phyloP scores from a whole-genome alignment of 2,329 filamentous ascomycete genomes.

The Colletotrichum somersetense region DNA sequence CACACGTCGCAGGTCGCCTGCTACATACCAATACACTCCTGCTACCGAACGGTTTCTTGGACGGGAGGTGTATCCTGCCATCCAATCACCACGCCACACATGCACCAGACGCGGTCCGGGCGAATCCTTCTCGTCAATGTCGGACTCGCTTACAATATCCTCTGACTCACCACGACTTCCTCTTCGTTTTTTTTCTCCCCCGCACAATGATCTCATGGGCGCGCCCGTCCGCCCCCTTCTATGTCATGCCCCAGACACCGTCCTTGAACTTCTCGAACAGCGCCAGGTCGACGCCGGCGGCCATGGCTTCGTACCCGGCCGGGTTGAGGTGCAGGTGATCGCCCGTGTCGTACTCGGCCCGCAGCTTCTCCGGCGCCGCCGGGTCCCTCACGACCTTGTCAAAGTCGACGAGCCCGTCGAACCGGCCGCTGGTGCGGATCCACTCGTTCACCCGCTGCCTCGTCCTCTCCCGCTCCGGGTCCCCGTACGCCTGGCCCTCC shows the following conservation, averaged over 20 bases:
- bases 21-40: too few species aligned
- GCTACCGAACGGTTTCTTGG: too few species aligned
- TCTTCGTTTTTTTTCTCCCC: too few species aligned
- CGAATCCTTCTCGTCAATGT: slow-evolving; percentile 1
- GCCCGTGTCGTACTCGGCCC: slow-evolving; percentile 63
- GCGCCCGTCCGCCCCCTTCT: not conserved
- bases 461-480: slow-evolving; percentile 64
- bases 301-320: slow-evolving; percentile 67
- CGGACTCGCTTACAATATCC: not conserved
- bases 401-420: slow-evolving; percentile 74
- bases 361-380: slow-evolving; percentile 57
- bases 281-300: slow-evolving; percentile 64
- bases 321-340: slow-evolving; percentile 72
- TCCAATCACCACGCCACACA: slow-evolving; percentile 9
- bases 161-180: not conserved
- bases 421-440: slow-evolving; percentile 66
- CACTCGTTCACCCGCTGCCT: slow-evolving; percentile 69
- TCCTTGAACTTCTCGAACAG: slow-evolving; percentile 57
- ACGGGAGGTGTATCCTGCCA: not conserved
- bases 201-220: not conserved
- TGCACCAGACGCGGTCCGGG: not conserved
- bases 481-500: slow-evolving; percentile 64
- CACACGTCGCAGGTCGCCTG: not conserved
- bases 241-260: slow-evolving; percentile 25
- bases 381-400: slow-evolving; percentile 66